Evolutionary conservation across 2,329 filamentous ascomycete species (phyloP).

Genomic region (Eutypella sp.): DNA sequence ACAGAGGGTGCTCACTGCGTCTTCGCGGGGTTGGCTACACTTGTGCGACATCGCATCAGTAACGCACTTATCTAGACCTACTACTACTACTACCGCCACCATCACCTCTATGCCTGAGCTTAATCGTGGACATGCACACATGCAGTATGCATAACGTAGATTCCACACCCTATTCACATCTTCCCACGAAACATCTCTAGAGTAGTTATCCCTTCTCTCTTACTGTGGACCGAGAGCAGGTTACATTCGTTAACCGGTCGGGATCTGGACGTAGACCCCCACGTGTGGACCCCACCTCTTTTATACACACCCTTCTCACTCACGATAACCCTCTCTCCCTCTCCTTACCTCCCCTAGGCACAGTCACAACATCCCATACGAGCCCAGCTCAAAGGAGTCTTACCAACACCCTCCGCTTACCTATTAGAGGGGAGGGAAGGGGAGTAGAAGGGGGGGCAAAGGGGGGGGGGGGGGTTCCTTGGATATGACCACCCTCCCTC

Average conservation of each 20-base stretch:
- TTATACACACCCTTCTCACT: not conserved
- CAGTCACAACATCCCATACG: too few species aligned
- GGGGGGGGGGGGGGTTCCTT: too few species aligned
- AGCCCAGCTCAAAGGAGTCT: too few species aligned
- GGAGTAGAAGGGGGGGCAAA: too few species aligned
- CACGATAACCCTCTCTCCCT: not conserved
- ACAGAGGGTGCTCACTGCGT: not conserved
- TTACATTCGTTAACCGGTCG: not conserved
- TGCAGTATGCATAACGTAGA: not conserved
- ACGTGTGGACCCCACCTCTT: not conserved
- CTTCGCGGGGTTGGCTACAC: too few species aligned
- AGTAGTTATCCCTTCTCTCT: too few species aligned
- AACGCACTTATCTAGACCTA: not conserved
- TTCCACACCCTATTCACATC: not conserved
- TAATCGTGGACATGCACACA: not conserved
- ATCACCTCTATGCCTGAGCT: not conserved
- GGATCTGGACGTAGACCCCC: not conserved
- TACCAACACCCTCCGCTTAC: too few species aligned
- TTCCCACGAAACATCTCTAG: too few species aligned
- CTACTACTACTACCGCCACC: not conserved
- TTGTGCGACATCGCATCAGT: not conserved
- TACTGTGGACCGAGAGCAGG: too few species aligned
- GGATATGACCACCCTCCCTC: not conserved
- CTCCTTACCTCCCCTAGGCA: not conserved
- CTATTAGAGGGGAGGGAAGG: too few species aligned